Percentiles rank a stretch among this genome's conserved stretches.
Conservation (phyloP, 352 stramenopile genomes). For the Phytophthora capsici region DNA sequence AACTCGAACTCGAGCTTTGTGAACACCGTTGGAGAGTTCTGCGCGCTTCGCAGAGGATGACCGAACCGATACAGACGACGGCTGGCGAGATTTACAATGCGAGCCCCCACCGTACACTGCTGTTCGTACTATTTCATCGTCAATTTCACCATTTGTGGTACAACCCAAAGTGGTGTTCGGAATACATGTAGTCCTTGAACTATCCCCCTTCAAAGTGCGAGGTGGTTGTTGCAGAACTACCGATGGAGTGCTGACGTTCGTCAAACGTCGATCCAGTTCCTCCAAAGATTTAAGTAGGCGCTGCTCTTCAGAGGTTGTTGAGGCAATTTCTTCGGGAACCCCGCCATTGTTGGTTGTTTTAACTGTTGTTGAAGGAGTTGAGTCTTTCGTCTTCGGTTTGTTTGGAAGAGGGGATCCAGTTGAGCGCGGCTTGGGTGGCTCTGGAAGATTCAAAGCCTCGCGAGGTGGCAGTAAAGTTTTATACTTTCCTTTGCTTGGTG, state of each 20-base stretch:
- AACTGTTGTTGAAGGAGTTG: not conserved
- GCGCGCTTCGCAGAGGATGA: slow-evolving; percentile 48
- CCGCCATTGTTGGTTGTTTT: slow-evolving; percentile 1
- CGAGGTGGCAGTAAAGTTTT: not conserved
- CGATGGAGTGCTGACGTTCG: slow-evolving; percentile 13
- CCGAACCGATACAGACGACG: slow-evolving; percentile 39
- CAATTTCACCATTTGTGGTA: slow-evolving; percentile 12
- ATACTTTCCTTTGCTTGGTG: not conserved
- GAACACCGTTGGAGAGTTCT: slow-evolving; percentile 59
- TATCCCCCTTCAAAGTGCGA: not conserved
- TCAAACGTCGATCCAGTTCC: slow-evolving; percentile 53
- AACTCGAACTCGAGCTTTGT: slow-evolving; percentile 59
- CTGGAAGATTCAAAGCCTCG: not conserved
- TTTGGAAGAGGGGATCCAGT: not conserved
- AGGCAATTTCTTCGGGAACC: slow-evolving; percentile 36
- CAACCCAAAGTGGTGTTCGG: not conserved
- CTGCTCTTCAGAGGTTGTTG: slow-evolving; percentile 48
- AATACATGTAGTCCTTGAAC: not conserved
- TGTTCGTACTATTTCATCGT: slow-evolving; percentile 33
- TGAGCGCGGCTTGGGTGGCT: not conserved
- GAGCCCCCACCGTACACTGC: slow-evolving; percentile 53
- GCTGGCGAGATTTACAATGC: slow-evolving; percentile 44
- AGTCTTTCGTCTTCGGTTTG: not conserved
- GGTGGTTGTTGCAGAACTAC: slow-evolving; percentile 1
- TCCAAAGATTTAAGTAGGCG: slow-evolving; percentile 62